A percentile compares a stretch with the other conserved stretches of the same genome.
Conservation (phyloP, 345 rosid genomes). For the Rhizophora apiculata region DNA sequence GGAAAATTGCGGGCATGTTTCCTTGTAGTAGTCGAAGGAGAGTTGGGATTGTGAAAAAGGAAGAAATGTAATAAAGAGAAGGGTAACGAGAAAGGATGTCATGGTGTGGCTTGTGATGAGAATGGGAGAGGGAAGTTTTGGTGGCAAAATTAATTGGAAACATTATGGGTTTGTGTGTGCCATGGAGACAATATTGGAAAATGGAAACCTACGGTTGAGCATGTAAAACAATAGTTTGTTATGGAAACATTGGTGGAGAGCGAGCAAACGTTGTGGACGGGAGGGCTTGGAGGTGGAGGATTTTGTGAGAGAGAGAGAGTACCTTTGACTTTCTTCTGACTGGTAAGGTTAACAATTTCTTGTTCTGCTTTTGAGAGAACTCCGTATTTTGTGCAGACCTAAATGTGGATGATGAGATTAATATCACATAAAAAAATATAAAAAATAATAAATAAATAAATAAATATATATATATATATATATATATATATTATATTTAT, state of each 20-base stretch:
- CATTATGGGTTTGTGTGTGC: background rate
- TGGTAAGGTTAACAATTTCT: background rate
- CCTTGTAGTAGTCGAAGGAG: slow-evolving; percentile 11
- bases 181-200: background rate
- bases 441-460: too few relatives aligned
- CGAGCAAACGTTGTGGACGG: slow-evolving; percentile 15
- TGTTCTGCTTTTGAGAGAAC: too few relatives aligned
- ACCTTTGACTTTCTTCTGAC: background rate
- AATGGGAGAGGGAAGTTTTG: background rate
- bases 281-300: slow-evolving; percentile 25
- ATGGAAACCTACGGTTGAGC: too few relatives aligned
- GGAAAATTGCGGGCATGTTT: slow-evolving; percentile 13
- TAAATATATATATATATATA: too few relatives aligned
- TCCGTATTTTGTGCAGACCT: too few relatives aligned
- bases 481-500: too few relatives aligned
- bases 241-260: background rate
- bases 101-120: slow-evolving; percentile 2
- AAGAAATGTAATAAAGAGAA: background rate
- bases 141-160: background rate
- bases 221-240: background rate
- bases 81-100: background rate
- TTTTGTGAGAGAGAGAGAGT: background rate
- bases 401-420: too few relatives aligned
- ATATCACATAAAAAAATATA: too few relatives aligned
- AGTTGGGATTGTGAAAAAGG: background rate